Base-by-base conservation (phyloP, 2,329 filamentous ascomycete genomes). In the Nigrospora oryzae region DNA sequence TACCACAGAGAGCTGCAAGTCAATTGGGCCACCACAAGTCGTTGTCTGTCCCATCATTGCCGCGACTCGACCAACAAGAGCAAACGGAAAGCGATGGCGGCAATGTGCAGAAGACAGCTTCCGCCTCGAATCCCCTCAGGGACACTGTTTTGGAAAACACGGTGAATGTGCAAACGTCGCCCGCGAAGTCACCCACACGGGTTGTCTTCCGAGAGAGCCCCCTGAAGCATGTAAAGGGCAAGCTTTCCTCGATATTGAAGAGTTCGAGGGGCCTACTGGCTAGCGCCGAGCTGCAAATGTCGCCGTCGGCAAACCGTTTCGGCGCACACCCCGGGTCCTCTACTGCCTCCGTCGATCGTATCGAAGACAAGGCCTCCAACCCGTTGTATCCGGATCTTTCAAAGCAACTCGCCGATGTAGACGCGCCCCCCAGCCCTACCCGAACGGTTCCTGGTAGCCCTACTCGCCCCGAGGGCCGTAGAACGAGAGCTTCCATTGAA, bases 201-300 rank as follows among this genome's bases (percentile, higher is more conserved):
- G 68, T 15, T 37, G 13, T 61, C 40, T 71, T 78, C 54, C 71
- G 74, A 8, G 89, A 94, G 53, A 91, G 85, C 47, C 89, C 89
- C 5, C 65, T 96, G 47, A 95, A 90, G 63, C 89, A 93, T 42
- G 90, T 93, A 28, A 97, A 95, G 68, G 88, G 86, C 58, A 94
- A 89, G 61, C 73, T 97, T 40, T 94, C 91, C 39, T 95, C 90
- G 11, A 89, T 95, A 48, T 72, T 96, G 55, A 90, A 89, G 64
- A 86, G 84, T 45, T 93, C 90, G 4, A 91, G 86, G 62, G 87
- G 84, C 13, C 77, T 96, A 40, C 83, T 96, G 50, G 88, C 84
- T 15, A 83, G 78, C 53, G 79, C 79, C 0, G 79, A 83, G 52
- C 75, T 76, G 8, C 83, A 82, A 53, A 57, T 80, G 16, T 81